These are phyloP conservation scores for Ganoderma leucocontextum DNA, from an alignment of 1,284 basidiomycete species.

Conservation along the genomic window DNA sequence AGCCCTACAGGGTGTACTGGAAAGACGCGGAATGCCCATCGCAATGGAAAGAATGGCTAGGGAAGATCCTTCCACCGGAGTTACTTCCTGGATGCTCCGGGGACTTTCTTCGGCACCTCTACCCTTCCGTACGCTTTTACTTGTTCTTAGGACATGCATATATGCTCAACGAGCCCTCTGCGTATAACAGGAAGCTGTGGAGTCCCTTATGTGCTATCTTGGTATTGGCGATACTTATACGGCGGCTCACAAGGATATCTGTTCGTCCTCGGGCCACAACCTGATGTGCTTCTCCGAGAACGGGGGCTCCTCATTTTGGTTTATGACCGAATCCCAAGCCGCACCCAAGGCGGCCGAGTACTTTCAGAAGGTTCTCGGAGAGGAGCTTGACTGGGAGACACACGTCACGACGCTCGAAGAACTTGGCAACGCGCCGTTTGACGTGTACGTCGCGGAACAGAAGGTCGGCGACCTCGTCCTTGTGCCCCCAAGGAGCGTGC, in stretches of 20 bases:
- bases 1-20: conserved; percentile 69
- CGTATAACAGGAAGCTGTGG: conserved; percentile 56
- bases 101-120: conserved; percentile 65
- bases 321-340: conserved; percentile 72
- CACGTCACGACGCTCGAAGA: conserved; percentile 69
- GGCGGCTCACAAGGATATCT: conserved; percentile 82
- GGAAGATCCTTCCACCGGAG: conserved; percentile 55
- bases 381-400: conserved; percentile 77
- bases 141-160: background rate
- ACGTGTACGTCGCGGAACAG: conserved; percentile 73
- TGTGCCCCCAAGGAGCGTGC: conserved; percentile 79
- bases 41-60: conserved; percentile 69
- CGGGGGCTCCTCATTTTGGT: conserved; percentile 78
- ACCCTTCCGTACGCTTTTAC: conserved; percentile 48
- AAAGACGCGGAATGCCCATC: conserved; percentile 76
- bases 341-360: conserved; percentile 61
- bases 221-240: conserved; percentile 80
- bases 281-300: conserved; percentile 81
- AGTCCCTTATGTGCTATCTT: conserved; percentile 83
- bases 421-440: conserved; percentile 69
- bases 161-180: conserved; percentile 1
- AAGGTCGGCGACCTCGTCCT: conserved; percentile 77
- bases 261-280: conserved; percentile 82
- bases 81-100: conserved; percentile 57
- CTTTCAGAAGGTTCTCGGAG: conserved; percentile 59